Conservation (phyloP, 1,139 yeast species). For the Pichia kudriavzevii region DNA sequence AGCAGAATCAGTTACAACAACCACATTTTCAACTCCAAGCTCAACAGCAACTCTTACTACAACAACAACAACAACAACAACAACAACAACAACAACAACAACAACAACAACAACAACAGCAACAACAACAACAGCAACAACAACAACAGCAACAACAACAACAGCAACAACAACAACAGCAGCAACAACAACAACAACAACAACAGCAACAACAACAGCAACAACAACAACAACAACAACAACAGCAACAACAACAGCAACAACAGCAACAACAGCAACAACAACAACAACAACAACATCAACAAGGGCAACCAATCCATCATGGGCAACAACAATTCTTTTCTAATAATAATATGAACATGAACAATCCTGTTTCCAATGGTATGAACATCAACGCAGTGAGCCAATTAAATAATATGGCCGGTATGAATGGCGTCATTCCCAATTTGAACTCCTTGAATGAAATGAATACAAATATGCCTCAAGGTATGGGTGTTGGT, state of each 20-base stretch:
- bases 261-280: conserved; percentile 8
- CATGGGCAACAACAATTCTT: conserved; percentile 1
- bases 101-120: conserved; percentile 1
- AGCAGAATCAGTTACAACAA: conserved; percentile 1
- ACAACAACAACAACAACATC: conserved; percentile 8
- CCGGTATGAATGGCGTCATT: conserved; percentile 1
- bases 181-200: conserved; percentile 8
- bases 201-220: conserved; percentile 10
- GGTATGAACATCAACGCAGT: too few relatives aligned
- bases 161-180: conserved; percentile 5
- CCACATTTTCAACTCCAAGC: conserved; percentile 4
- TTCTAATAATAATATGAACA: conserved; percentile 1
- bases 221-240: conserved; percentile 6
- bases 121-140: neutral
- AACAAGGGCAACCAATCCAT: conserved; percentile 2
- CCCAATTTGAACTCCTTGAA: conserved; percentile 7
- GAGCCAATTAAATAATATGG: too few relatives aligned
- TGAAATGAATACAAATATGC: conserved; percentile 5
- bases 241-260: neutral
- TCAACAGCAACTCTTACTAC: conserved; percentile 11
- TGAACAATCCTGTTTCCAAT: too few relatives aligned
- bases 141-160: neutral
- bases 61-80: conserved; percentile 6
- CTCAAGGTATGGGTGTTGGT: too few relatives aligned
- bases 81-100: neutral